Evolutionary conservation across 805 yeast species (phyloP).

Genomic region (Isabelozyma gotoi): DNA sequence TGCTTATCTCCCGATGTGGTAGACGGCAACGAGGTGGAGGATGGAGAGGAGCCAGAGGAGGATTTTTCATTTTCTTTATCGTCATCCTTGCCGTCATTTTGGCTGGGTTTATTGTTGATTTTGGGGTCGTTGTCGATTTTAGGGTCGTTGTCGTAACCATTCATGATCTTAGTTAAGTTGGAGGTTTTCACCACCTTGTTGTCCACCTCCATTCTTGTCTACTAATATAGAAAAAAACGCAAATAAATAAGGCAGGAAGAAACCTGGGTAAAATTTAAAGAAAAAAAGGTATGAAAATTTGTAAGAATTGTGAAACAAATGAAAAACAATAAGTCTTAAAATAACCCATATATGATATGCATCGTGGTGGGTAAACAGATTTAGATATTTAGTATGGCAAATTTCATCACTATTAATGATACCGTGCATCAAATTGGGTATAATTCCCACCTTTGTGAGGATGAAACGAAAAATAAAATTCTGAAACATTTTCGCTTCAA

Average conservation of each 20-base stretch:
- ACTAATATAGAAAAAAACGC: too few relatives aligned
- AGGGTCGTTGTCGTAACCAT: neutral
- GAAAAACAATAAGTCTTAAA: neutral
- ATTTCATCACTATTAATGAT: neutral
- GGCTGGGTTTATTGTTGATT: too few relatives aligned
- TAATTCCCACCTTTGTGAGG: neutral
- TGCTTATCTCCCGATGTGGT: conserved; percentile 6
- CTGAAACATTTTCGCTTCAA: conserved; percentile 1
- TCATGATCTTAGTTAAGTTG: neutral
- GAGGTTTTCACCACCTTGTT: neutral
- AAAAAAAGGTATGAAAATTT: too few relatives aligned
- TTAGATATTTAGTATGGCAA: neutral
- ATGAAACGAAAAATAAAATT: neutral
- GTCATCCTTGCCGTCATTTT: neutral
- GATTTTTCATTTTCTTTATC: neutral
- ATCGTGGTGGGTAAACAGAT: too few relatives aligned
- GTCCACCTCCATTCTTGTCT: neutral
- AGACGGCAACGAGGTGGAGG: neutral
- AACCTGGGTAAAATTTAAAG: too few relatives aligned
- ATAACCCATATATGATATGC: too few relatives aligned
- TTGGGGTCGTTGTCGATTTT: neutral
- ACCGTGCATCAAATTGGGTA: too few relatives aligned
- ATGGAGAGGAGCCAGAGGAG: neutral
- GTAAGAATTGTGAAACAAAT: neutral
- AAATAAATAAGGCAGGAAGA: too few relatives aligned